Evolutionary conservation across 1,139 yeast genomes (phyloP), one percentile per base, ranked within the genome.

Genomic region (Pichia norvegensis): DNA sequence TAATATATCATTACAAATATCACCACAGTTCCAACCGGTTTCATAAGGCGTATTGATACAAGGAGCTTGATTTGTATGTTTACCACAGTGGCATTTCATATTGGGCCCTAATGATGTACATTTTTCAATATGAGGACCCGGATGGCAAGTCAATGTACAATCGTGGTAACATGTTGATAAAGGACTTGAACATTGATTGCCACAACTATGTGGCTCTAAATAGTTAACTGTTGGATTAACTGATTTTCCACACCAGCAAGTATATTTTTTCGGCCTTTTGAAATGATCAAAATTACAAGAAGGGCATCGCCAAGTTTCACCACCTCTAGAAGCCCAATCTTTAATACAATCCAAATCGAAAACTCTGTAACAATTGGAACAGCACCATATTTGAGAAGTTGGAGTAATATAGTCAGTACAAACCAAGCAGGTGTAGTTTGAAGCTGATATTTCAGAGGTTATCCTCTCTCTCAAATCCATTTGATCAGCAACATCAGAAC

Each of bases 191-290:
- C 97, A 88, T 1, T 87, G 72, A 62, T 84, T 88, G 6, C 96
- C 96, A 70, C 97, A 90, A 47, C 94, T 81, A 56, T 88, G 94
- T 0, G 97, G 96, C 49, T 76, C 67, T 46, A 81, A 65, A 14
- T 73, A 68, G 55, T 82, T 80, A 4, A 72, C 66, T 17, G 65
- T 68, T 0, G 97, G 97, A 53, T 85, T 77, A 19, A 76, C 67
- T 3, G 74, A 76, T 57, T 85, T 82, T 2, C 92, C 90, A 69
- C 97, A 88, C 97, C 97, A 88, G 61, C 97, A 88, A 1, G 84
- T 77, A 61, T 84, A 83, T 42, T 70, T 69, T 33, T 67, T 64
- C 0, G 94, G 94, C 4, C 80, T 68, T 48, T 68, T 69, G 16
- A 62, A 63, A 44, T 74, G 74, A 31, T 70, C 74, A 13, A 70